These are phyloP conservation scores for Marchantia polymorpha DNA, from an alignment of 225 moss, liverwort and hornwort species.

Conservation along the genomic window DNA sequence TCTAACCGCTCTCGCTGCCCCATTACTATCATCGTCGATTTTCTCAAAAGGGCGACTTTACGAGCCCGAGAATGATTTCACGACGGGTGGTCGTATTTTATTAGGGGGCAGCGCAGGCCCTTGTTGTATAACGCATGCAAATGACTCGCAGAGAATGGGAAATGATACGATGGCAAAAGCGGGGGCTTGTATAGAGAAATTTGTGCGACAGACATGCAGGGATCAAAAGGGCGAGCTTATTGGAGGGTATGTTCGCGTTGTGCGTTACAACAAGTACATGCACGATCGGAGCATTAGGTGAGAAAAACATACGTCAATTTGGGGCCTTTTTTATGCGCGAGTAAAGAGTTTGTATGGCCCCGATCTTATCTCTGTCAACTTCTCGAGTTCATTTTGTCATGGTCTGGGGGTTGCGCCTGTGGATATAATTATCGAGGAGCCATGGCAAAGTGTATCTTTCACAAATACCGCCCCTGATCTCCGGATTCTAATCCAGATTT, in stretches of 20 bases:
- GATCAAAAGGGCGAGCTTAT: not conserved
- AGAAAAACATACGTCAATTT: not conserved
- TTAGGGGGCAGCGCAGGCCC: no score
- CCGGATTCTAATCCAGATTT: not conserved
- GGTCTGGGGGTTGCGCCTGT: not conserved
- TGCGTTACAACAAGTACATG: not conserved
- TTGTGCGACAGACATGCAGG: not conserved
- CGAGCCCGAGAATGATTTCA: no score
- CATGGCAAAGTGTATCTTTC: not conserved
- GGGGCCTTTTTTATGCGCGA: not conserved
- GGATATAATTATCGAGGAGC: no score
- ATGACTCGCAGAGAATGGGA: not conserved
- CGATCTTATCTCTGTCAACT: not conserved
- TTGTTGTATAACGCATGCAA: not conserved
- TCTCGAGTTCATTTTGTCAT: not conserved
- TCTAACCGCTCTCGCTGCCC: no score
- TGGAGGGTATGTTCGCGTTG: no score
- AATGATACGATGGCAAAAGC: not conserved
- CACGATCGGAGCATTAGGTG: not conserved
- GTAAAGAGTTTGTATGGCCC: not conserved
- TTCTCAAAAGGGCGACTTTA: no score
- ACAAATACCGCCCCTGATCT: not conserved
- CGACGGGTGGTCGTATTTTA: no score
- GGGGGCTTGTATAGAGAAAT: not conserved
- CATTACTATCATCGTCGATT: no score